Evolutionary conservation across 2,329 filamentous ascomycete genomes (phyloP).

Genomic region (Hymenotorrendiella dingleyae): DNA sequence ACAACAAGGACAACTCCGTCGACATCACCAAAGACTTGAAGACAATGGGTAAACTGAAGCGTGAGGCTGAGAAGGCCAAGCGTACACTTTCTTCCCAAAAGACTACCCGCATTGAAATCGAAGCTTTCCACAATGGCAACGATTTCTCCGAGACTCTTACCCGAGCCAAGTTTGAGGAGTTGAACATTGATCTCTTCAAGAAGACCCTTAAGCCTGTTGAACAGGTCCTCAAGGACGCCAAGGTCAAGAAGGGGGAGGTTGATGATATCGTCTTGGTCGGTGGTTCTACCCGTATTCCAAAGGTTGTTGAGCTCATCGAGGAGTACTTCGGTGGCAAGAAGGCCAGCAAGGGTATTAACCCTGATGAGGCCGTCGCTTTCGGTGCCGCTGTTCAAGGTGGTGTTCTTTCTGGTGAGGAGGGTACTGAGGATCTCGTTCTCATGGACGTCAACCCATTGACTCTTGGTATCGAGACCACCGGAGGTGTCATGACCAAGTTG

Average conservation of each 20-base stretch:
- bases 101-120: conserved; percentile 91
- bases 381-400: conserved; percentile 96
- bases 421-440: conserved; percentile 74
- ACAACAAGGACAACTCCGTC: conserved; percentile 96
- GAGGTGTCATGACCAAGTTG: conserved; percentile 95
- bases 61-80: conserved; percentile 99
- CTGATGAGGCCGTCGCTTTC: conserved; percentile 97
- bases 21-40: conserved; percentile 92
- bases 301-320: conserved; percentile 90
- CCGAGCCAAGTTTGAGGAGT: conserved; percentile 98
- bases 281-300: conserved; percentile 98
- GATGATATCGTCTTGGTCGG: conserved; percentile 97
- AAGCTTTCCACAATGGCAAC: conserved; percentile 92
- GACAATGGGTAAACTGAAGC: conserved; percentile 99
- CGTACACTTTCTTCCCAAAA: conserved; percentile 92
- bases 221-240: conserved; percentile 97
- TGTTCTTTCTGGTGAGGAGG: conserved; percentile 84
- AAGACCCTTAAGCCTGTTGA: conserved; percentile 98
- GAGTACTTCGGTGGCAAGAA: conserved; percentile 95
- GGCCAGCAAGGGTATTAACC: conserved; percentile 98
- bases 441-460: conserved; percentile 98
- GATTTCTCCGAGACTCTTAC: conserved; percentile 98
- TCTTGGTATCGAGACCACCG: conserved; percentile 94
- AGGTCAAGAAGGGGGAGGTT: conserved; percentile 91
- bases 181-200: conserved; percentile 99